Base-by-base conservation (phyloP, 331 rosid species). In the Rhamnella rubrinervis region DNA sequence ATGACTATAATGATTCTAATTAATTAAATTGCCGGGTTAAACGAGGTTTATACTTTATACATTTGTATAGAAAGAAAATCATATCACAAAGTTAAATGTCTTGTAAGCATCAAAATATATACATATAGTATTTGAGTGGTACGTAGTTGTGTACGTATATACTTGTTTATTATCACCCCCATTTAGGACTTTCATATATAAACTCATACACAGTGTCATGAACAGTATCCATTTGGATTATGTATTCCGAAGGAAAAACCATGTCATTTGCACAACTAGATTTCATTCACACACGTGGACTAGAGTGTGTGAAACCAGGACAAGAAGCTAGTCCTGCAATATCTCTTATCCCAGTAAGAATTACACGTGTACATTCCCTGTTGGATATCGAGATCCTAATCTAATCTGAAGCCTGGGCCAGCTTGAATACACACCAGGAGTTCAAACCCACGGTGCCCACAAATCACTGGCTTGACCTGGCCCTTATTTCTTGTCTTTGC, bases 371-470 rank as follows among this genome's bases (percentile, higher is more conserved):
- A 77, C 3, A 61, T 1, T 46, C 7, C 13, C 75, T 70, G 84
- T 91, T 91, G 92, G 95, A 70, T 82, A 75, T 41, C 11, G 25
- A 88, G 89, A 91, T 91, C 76, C 60, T 56, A 60, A 16, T 74
- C 88, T 83, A 74, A 91, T 91, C 90, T 66, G 44, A 31, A 49
- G 20, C 56, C 28, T 8, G 78, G 75, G 72, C 68, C 82, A 69
- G 17, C 76, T 64, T 13, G 26, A 20, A 63, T 71, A 49, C 68
- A 71, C 71, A 80, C 96, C 95, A 82, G 41, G 76, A 62, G 56
- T 71, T 75, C 60, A 26, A 41, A 55, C 63, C 71, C 75, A 31
- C 46, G 3, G 59, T 40, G 61, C 64, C 44, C 85, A 41, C 70
- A 72, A 71, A 47, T 75, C 50, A 57, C 8, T 21, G 72, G 63